Evolutionary conservation across 352 stramenopile genomes (phyloP).

Genomic region (Phytophthora constricta): DNA sequence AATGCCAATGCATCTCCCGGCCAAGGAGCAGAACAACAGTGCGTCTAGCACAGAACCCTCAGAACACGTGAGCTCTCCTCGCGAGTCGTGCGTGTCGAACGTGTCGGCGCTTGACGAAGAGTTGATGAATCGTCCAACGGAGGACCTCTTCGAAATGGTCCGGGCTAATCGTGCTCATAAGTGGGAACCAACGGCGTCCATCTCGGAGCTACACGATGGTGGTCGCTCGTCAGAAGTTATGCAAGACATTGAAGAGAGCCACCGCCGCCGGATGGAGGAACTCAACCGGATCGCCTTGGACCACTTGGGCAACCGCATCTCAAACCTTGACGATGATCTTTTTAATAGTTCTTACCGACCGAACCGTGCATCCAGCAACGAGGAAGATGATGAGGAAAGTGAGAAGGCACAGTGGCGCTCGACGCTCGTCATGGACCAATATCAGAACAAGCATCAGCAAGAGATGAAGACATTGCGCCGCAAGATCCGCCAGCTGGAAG

Average conservation of each 20-base stretch:
- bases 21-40: slow-evolving; percentile 25
- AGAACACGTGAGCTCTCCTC: slow-evolving; percentile 28
- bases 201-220: slow-evolving; percentile 10
- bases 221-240: slow-evolving; percentile 44
- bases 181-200: slow-evolving; percentile 9
- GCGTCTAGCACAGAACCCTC: slow-evolving; percentile 32
- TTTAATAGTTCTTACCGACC: slow-evolving; percentile 32
- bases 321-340: slow-evolving; percentile 43
- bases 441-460: slow-evolving; percentile 46
- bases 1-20: neutral
- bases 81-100: slow-evolving; percentile 31
- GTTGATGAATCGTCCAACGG: slow-evolving; percentile 54
- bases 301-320: slow-evolving; percentile 53
- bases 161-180: slow-evolving; percentile 36
- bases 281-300: slow-evolving; percentile 58
- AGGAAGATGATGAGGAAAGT: slow-evolving; percentile 23
- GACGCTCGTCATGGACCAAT: slow-evolving; percentile 53
- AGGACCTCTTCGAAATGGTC: slow-evolving; percentile 55
- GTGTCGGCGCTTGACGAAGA: slow-evolving; percentile 52
- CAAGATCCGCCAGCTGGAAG: slow-evolving; percentile 52
- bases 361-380: slow-evolving; percentile 19
- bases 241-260: slow-evolving; percentile 51
- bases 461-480: slow-evolving; percentile 55
- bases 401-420: slow-evolving; percentile 47
- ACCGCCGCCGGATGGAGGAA: slow-evolving; percentile 63